Evolutionary conservation across 495 filamentous ascomycete species (phyloP).

Genomic region (Penicillium longicatenatum): DNA sequence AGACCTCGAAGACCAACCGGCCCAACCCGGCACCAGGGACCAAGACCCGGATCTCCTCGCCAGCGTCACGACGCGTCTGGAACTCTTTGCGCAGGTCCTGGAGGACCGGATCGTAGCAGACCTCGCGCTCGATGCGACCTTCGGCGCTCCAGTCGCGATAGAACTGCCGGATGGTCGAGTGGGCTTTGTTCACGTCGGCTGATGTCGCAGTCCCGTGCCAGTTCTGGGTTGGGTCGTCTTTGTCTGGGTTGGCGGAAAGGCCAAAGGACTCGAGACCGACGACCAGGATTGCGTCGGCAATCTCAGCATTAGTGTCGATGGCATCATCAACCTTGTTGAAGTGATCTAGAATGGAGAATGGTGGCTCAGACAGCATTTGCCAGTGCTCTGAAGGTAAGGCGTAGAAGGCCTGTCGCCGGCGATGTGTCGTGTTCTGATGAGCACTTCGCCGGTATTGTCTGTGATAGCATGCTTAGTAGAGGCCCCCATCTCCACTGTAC

Average conservation of each 20-base stretch:
- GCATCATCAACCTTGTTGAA: constrained; percentile 80
- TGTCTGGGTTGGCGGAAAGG: constrained; percentile 36
- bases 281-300: constrained; percentile 74
- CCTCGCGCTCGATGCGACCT: constrained; percentile 69
- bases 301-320: constrained; percentile 84
- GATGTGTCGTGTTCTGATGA: constrained; percentile 86
- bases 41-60: constrained; percentile 61
- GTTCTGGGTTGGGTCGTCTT: constrained; percentile 39
- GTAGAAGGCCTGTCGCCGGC: constrained; percentile 87
- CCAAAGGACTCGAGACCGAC: constrained; percentile 67
- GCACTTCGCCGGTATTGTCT: constrained; percentile 83
- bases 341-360: constrained; percentile 78
- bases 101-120: constrained; percentile 74
- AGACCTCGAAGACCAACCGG: constrained; percentile 83
- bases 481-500: background rate
- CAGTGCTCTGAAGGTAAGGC: constrained; percentile 81
- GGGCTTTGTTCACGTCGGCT: constrained; percentile 82
- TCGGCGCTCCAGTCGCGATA: constrained; percentile 93
- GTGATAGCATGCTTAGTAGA: constrained; percentile 7
- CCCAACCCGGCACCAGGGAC: constrained; percentile 91
- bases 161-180: constrained; percentile 87
- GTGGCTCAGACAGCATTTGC: constrained; percentile 73
- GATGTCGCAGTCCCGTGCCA: constrained; percentile 69
- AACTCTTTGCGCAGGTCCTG: constrained; percentile 60
- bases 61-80: constrained; percentile 26